These are phyloP conservation scores for Ramalina intermedia DNA, from an alignment of 495 filamentous ascomycete genomes.

Conservation along the genomic window DNA sequence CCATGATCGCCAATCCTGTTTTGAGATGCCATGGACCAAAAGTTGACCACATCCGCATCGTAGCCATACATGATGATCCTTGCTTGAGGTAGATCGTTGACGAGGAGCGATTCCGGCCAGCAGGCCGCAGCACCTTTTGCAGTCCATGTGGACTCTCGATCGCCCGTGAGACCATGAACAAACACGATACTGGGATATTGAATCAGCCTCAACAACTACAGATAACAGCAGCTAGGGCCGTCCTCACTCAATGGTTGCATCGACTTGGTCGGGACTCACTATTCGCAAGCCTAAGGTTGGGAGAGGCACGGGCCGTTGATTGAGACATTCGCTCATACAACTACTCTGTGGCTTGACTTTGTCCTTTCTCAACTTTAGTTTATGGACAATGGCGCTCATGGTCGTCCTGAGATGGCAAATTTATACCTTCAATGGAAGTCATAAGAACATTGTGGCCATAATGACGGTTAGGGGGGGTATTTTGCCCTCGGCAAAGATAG, in stretches of 20 bases:
- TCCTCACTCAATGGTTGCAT: conserved; percentile 1
- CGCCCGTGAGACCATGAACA: conserved; percentile 8
- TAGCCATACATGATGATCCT: conserved; percentile 30
- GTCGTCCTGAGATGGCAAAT: not conserved
- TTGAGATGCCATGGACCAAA: conserved; percentile 6
- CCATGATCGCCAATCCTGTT: conserved; percentile 6
- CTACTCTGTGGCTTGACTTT: not conserved
- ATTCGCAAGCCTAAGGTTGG: not conserved
- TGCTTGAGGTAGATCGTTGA: conserved; percentile 22
- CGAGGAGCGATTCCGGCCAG: conserved; percentile 26
- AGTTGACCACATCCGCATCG: conserved; percentile 24
- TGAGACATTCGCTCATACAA: not conserved
- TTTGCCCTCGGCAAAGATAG: not conserved
- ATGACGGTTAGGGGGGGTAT: not conserved
- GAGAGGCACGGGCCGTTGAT: not conserved
- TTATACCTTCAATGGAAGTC: not conserved
- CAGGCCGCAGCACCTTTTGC: not conserved
- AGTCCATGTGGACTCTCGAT: conserved; percentile 10
- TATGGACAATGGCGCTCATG: conserved; percentile 2
- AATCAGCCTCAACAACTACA: not conserved
- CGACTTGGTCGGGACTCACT: not conserved
- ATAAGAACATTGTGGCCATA: not conserved
- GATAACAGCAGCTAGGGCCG: not conserved
- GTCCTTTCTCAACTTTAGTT: not conserved
- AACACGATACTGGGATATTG: conserved; percentile 2